phyloP scores from a whole-genome alignment of 2,329 filamentous ascomycete genomes.

The Thelonectria blattea region DNA sequence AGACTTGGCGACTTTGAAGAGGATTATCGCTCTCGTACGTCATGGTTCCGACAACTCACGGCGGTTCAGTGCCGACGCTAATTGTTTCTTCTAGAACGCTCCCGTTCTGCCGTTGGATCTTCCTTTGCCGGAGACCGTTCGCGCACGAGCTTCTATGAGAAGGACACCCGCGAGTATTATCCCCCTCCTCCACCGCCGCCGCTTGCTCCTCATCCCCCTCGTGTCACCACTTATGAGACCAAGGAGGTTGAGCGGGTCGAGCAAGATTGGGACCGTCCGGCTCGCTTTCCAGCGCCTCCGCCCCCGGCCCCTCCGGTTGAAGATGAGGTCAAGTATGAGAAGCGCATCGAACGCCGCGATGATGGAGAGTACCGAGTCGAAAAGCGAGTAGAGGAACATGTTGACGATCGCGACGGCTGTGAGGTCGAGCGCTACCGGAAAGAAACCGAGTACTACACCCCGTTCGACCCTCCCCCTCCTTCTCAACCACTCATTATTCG shows the following conservation, averaged over 20 bases:
- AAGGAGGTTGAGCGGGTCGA: conserved; percentile 47
- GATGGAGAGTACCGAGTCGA: conserved; percentile 54
- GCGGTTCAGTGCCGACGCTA: conserved; percentile 42
- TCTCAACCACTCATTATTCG: conserved; percentile 60
- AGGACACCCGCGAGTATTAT: conserved; percentile 33
- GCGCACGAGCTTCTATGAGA: conserved; percentile 52
- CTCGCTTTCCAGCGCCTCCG: conserved; percentile 44
- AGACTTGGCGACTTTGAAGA: conserved; percentile 53
- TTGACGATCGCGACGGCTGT: conserved; percentile 52
- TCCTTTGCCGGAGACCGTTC: conserved; percentile 44
- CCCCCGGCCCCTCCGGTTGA: conserved; percentile 47
- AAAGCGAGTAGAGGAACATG: conserved; percentile 57
- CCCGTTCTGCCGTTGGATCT: conserved; percentile 57
- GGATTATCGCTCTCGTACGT: conserved; percentile 52
- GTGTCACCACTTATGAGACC: conserved; percentile 46
- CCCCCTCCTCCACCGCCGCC: conserved; percentile 33
- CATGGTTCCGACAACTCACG: conserved; percentile 25
- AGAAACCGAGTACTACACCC: conserved; percentile 67
- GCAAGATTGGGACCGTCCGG: conserved; percentile 53
- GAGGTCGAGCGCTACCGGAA: conserved; percentile 65
- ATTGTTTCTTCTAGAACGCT: conserved; percentile 55
- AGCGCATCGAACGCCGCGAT: conserved; percentile 57
- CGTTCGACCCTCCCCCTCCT: conserved; percentile 54
- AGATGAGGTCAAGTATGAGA: conserved; percentile 60
- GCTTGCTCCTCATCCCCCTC: conserved; percentile 37